phyloP scores from a whole-genome alignment of 2,329 filamentous ascomycete genomes.

The Rutstroemia sydowiana region DNA sequence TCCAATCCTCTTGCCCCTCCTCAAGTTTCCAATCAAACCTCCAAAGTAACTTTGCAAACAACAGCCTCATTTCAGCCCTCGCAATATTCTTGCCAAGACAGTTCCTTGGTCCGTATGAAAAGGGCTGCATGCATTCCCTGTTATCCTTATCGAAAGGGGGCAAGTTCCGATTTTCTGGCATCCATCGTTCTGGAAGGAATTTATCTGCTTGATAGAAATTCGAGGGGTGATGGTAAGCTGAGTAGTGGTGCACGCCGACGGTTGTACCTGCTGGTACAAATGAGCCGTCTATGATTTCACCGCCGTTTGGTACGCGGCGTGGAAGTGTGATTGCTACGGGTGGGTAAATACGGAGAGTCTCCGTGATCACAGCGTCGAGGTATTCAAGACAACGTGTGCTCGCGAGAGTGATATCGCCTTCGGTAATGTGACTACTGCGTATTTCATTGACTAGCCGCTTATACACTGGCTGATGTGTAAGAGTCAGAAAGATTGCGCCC shows the following conservation, averaged over 20 bases:
- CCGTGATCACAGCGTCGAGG: conserved; percentile 36
- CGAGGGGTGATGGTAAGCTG: background rate
- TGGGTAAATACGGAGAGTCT: conserved; percentile 37
- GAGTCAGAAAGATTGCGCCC: conserved; percentile 19
- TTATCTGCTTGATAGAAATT: conserved; percentile 22
- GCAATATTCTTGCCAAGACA: conserved; percentile 5
- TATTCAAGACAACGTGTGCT: conserved; percentile 31
- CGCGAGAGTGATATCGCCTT: conserved; percentile 34
- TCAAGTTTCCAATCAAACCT: background rate
- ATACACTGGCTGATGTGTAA: conserved; percentile 27
- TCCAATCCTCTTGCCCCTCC: background rate
- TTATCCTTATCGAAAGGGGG: conserved; percentile 6
- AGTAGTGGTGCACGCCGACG: conserved; percentile 1
- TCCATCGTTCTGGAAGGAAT: conserved; percentile 29
- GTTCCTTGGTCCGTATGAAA: conserved; percentile 7
- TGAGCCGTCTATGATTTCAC: conserved; percentile 14
- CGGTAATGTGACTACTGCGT: conserved; percentile 30
- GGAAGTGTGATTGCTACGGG: conserved; percentile 14
- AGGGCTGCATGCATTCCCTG: conserved; percentile 1
- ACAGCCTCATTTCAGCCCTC: conserved; percentile 1
- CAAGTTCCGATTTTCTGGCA: conserved; percentile 9
- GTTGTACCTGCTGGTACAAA: conserved; percentile 8
- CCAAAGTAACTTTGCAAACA: conserved; percentile 1
- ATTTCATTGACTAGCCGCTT: conserved; percentile 34
- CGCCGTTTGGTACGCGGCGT: conserved; percentile 16